These are phyloP conservation scores for Tetrapisispora pingtungensis DNA, from an alignment of 805 yeast species.

Conservation along the genomic window DNA sequence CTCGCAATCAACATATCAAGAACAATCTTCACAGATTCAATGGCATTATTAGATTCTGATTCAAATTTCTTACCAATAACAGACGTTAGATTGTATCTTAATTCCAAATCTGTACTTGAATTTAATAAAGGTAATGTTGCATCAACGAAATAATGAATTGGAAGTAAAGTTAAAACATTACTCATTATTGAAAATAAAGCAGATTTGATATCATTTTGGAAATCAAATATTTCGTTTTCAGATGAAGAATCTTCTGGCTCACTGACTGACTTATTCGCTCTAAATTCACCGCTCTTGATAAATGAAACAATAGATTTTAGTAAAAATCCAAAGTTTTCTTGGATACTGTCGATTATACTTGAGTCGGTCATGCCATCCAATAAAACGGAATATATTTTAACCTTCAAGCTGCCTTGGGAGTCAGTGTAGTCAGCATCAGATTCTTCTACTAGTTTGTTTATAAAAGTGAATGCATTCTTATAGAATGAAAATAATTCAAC, in stretches of 20 bases:
- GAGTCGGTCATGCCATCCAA: constrained; percentile 30
- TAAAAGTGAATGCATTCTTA: constrained; percentile 44
- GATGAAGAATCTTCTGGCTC: constrained; percentile 12
- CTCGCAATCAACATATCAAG: constrained; percentile 41
- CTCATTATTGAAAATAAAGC: constrained; percentile 49
- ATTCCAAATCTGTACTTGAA: constrained; percentile 30
- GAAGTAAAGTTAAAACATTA: constrained; percentile 57
- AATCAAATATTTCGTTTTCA: constrained; percentile 14
- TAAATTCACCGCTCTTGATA: constrained; percentile 11
- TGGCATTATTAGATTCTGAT: constrained; percentile 47
- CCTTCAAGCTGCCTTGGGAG: constrained; percentile 33
- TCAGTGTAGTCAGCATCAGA: constrained; percentile 23
- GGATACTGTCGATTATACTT: constrained; percentile 10
- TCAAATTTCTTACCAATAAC: constrained; percentile 63
- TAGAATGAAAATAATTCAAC: constrained; percentile 42
- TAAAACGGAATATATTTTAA: constrained; percentile 44
- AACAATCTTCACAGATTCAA: constrained; percentile 40
- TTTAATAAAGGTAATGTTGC: constrained; percentile 41
- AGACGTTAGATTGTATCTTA: constrained; percentile 51
- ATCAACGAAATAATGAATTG: constrained; percentile 60
- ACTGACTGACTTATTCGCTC: constrained; percentile 1
- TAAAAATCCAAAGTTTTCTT: constrained; percentile 18
- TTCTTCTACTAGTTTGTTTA: constrained; percentile 42
- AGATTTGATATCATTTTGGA: constrained; percentile 27
- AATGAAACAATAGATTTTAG: constrained; percentile 19